phyloP scores from a whole-genome alignment of 148 eudicot species.

The Cornus suecica region DNA sequence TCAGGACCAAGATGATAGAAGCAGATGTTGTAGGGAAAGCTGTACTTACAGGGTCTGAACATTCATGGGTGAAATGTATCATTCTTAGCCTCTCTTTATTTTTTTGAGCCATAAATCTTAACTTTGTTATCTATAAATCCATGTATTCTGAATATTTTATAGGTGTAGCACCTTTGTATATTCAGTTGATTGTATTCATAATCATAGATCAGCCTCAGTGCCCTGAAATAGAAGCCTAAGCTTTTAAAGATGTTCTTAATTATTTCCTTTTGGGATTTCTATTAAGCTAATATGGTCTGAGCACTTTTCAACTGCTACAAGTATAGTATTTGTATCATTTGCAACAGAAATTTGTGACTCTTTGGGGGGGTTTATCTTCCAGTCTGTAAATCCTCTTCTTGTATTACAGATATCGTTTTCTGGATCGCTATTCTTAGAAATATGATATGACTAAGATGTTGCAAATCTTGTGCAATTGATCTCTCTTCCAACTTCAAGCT shows the following conservation, averaged over 20 bases:
- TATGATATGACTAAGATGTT: neutral
- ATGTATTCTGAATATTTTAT: too few species aligned
- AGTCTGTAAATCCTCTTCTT: neutral
- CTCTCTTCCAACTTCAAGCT: neutral
- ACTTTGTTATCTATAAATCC: neutral
- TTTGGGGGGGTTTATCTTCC: neutral
- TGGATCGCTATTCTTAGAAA: neutral
- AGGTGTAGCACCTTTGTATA: neutral
- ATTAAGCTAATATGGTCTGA: neutral
- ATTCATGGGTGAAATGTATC: neutral
- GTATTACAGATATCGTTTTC: neutral
- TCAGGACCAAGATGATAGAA: constrained; percentile 26
- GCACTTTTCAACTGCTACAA: neutral
- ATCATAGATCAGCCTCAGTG: neutral
- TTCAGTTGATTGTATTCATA: neutral
- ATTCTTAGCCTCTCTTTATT: neutral
- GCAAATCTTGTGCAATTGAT: neutral
- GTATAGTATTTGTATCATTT: too few species aligned
- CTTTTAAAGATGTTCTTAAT: neutral
- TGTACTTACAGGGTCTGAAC: neutral
- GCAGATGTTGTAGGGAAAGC: neutral
- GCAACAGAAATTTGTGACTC: neutral
- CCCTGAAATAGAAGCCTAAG: neutral
- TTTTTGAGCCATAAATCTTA: neutral
- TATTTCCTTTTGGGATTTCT: neutral